Evolutionary conservation across 495 filamentous ascomycete species (phyloP).

Genomic region (Schizothecium vesticola): DNA sequence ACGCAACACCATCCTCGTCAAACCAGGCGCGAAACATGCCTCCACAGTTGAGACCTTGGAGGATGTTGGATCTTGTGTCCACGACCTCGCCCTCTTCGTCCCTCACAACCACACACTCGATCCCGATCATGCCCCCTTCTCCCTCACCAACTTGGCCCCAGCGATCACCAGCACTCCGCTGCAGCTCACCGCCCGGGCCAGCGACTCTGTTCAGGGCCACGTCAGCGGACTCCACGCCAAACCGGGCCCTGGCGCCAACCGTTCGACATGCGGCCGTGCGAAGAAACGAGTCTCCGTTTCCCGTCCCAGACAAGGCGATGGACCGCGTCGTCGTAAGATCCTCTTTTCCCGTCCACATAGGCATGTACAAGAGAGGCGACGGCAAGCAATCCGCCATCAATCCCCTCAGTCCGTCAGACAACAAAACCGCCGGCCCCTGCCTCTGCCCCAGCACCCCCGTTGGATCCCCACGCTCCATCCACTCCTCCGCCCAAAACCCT

Average conservation of each 20-base stretch:
- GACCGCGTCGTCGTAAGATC: slow-evolving; percentile 41
- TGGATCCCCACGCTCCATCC: slow-evolving; percentile 43
- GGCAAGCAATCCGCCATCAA: slow-evolving; percentile 51
- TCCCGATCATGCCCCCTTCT: slow-evolving; percentile 81
- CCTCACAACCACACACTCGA: slow-evolving; percentile 55
- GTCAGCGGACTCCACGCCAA: slow-evolving; percentile 37
- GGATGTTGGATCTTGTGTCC: slow-evolving; percentile 41
- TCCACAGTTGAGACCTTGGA: slow-evolving; percentile 78
- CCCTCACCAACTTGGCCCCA: slow-evolving; percentile 79
- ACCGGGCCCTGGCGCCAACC: slow-evolving; percentile 67
- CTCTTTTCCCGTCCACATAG: slow-evolving; percentile 7
- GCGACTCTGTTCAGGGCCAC: slow-evolving; percentile 56
- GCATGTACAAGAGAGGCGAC: slow-evolving; percentile 34
- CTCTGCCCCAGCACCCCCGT: slow-evolving; percentile 4
- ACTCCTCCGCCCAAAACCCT: slow-evolving; percentile 87
- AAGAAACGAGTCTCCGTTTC: slow-evolving; percentile 87
- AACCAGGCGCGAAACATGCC: slow-evolving; percentile 87
- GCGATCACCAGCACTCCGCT: slow-evolving; percentile 66
- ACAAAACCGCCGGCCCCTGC: slow-evolving; percentile 32
- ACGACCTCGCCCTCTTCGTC: slow-evolving; percentile 38
- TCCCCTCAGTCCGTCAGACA: slow-evolving; percentile 35
- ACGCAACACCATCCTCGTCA: slow-evolving; percentile 55
- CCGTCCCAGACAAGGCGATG: slow-evolving; percentile 76
- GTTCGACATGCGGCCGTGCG: slow-evolving; percentile 66
- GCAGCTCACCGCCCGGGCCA: slow-evolving; percentile 68